Conservation (phyloP, 225 moss, liverwort and hornwort species). For the Physcomitrium patens region DNA sequence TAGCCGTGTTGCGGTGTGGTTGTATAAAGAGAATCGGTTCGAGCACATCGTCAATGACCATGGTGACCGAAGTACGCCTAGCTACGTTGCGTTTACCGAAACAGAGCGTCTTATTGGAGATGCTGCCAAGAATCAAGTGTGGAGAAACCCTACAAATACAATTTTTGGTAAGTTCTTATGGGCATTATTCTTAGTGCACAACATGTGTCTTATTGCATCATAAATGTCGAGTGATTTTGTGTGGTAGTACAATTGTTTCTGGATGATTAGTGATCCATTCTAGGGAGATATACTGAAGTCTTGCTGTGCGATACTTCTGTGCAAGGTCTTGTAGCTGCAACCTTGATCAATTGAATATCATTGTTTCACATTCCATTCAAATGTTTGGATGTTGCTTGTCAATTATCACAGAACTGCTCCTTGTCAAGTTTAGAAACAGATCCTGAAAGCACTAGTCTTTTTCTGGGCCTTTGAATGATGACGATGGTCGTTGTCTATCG, state of each 20-base stretch:
- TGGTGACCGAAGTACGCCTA: constrained; percentile 20
- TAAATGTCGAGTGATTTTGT: not conserved
- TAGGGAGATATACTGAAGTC: not conserved
- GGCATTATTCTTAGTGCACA: not conserved
- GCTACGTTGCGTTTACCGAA: constrained; percentile 17
- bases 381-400: not conserved
- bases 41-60: constrained; percentile 23
- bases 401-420: not conserved
- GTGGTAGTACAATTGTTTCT: not conserved
- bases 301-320: not conserved
- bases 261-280: not conserved
- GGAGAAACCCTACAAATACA: constrained; percentile 11
- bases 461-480: not conserved
- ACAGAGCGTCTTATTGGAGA: too few species aligned
- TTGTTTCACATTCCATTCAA: not conserved
- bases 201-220: not conserved
- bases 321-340: not conserved
- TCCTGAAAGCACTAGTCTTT: constrained; percentile 2
- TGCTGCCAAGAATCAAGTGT: constrained; percentile 26
- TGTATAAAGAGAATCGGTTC: constrained; percentile 2
- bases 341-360: not conserved
- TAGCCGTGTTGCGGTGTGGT: constrained; percentile 19
- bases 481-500: constrained; percentile 9
- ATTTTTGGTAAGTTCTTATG: constrained; percentile 14
- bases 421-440: not conserved